Evolutionary conservation across 2,329 filamentous ascomycete genomes (phyloP).

Genomic region (Alternaria incomplexa): DNA sequence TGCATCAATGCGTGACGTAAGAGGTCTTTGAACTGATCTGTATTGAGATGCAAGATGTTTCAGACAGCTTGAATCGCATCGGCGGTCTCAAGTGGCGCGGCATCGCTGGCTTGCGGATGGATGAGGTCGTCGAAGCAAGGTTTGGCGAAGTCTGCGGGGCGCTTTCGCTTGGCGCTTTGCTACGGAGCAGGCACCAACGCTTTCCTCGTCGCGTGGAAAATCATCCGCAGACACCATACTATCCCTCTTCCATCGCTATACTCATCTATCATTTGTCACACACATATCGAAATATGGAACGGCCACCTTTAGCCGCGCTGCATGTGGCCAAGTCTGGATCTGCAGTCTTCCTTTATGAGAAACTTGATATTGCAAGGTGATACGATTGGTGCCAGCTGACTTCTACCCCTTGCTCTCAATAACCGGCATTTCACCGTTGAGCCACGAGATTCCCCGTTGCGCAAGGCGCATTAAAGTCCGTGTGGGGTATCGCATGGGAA

Average conservation of each 20-base stretch:
- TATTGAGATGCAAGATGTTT: background rate
- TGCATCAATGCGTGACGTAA: background rate
- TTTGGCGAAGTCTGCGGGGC: conserved; percentile 10
- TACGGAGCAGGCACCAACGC: conserved; percentile 24
- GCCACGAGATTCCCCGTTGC: conserved; percentile 3
- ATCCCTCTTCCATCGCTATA: background rate
- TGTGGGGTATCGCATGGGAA: conserved; percentile 16
- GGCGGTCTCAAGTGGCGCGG: background rate
- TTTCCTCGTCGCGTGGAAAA: conserved; percentile 5
- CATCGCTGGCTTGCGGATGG: background rate
- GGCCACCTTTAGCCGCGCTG: conserved; percentile 10
- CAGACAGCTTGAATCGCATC: background rate
- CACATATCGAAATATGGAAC: background rate
- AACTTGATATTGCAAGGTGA: conserved; percentile 6
- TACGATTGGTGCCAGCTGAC: conserved; percentile 4
- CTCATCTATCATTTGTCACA: conserved; percentile 7
- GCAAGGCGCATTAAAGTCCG: background rate
- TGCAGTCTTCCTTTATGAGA: background rate
- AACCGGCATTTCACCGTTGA: conserved; percentile 16
- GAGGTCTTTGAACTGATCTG: background rate
- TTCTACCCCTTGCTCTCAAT: background rate
- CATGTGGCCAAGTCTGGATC: background rate
- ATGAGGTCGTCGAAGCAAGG: conserved; percentile 28
- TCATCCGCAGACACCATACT: background rate
- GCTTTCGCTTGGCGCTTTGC: conserved; percentile 4